A percentile compares a stretch with the other conserved stretches of the same genome.
phyloP scores from a whole-genome alignment of 176 grass and related monocot species.

The Phoenix roebelenii region DNA sequence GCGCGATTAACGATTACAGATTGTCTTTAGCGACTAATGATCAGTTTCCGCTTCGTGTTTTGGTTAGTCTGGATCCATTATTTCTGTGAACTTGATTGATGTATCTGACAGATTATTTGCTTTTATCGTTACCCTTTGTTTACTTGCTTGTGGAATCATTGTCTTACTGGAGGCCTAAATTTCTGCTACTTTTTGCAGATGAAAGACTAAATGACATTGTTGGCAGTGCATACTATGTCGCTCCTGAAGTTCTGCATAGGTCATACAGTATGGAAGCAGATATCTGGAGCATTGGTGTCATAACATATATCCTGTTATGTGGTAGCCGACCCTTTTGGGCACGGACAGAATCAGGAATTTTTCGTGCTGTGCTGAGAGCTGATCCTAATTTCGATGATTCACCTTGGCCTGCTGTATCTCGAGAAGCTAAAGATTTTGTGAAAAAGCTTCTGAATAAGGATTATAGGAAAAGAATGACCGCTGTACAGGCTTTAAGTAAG shows the following conservation, averaged over 20 bases:
- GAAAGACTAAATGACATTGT: constrained; percentile 99
- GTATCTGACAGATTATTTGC: no score
- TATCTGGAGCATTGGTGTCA: constrained; percentile 98
- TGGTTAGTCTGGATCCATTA: no score
- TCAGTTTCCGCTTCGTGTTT: no score
- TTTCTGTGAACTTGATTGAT: no score
- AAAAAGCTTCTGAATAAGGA: constrained; percentile 96
- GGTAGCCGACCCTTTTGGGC: constrained; percentile 97
- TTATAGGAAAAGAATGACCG: constrained; percentile 98
- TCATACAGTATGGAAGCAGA: constrained; percentile 97
- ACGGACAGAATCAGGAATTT: constrained; percentile 97
- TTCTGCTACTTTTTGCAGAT: constrained; percentile 43
- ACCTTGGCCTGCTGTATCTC: constrained; percentile 82
- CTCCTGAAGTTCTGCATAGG: constrained; percentile 94
- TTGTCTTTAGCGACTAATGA: no score
- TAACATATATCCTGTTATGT: constrained; percentile 95
- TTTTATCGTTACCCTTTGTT: no score
- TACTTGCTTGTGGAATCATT: not conserved
- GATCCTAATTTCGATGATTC: constrained; percentile 96
- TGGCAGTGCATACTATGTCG: constrained; percentile 96
- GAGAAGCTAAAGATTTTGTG: constrained; percentile 94
- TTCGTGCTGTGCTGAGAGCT: constrained; percentile 90
- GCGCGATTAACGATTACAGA: no score
- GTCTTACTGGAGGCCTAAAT: not conserved
- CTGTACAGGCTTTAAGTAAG: constrained; percentile 97